A percentile compares a stretch with the other conserved stretches of the same genome.
Conservation (phyloP, 768 basidiomycete genomes). For the Astraeus odoratus region DNA sequence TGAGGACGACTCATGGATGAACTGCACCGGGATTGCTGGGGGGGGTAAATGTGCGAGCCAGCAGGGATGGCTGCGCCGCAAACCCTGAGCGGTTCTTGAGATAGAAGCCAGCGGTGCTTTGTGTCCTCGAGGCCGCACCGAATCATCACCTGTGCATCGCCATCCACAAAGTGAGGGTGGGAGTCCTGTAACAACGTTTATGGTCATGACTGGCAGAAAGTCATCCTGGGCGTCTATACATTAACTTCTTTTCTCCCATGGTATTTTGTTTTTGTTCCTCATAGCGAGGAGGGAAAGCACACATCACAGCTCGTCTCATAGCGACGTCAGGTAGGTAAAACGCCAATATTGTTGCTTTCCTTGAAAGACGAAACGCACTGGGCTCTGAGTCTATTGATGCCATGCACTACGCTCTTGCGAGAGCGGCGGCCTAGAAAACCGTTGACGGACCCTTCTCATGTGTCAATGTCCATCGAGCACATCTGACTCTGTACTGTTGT, state of each 20-base stretch:
- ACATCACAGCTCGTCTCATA: too few relatives aligned
- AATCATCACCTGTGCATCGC: neutral
- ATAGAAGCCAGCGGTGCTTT: slow-evolving; percentile 10
- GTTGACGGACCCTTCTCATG: slow-evolving; percentile 44
- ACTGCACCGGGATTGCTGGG: neutral
- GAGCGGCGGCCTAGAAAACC: slow-evolving; percentile 63
- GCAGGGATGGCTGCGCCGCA: slow-evolving; percentile 4
- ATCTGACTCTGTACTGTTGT: too few relatives aligned
- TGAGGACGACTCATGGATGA: neutral
- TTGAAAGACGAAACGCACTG: slow-evolving; percentile 55
- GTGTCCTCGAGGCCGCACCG: slow-evolving; percentile 10
- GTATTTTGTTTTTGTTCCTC: too few relatives aligned
- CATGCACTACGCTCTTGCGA: slow-evolving; percentile 42
- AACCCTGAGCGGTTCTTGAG: neutral
- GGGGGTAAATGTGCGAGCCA: slow-evolving; percentile 9
- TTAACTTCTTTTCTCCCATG: too few relatives aligned
- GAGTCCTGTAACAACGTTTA: slow-evolving; percentile 6
- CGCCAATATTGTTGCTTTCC: too few relatives aligned
- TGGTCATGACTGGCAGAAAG: too few relatives aligned
- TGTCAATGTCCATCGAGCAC: neutral
- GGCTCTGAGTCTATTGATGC: slow-evolving; percentile 50
- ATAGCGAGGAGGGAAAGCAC: too few relatives aligned
- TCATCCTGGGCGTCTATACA: too few relatives aligned
- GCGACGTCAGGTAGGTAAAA: too few relatives aligned
- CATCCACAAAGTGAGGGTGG: slow-evolving; percentile 10